Evolutionary conservation across 129 eudicot species (phyloP), one percentile per base, ranked within the genome.

Genomic region (Sambucus nigra): DNA sequence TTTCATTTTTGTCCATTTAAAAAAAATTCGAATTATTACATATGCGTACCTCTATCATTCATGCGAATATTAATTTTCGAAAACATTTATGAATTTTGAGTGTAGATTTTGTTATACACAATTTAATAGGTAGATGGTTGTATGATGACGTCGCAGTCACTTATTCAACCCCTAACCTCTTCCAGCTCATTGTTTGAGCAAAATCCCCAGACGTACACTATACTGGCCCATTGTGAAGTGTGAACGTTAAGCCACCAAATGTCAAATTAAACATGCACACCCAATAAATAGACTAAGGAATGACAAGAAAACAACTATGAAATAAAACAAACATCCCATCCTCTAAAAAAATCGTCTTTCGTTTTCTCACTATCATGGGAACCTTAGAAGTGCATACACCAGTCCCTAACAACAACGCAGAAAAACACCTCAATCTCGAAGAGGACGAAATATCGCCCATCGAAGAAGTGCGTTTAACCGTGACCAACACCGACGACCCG

Each of bases 401-500:
- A 5, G 25, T 53, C 29, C 18, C 66, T n/a, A 28, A 74, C 57
- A n/a, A 6, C 49, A 25, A 32, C 61, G 21, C 9, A 2, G 55
- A 35, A 49, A 53, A 50, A 27, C n/a, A 20, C 16, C 48, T 42
- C 19, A 42, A 42, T 1, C 2, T 13, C 39, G 73, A 73, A 0
- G 84, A 63, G 0, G 82, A 78, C 5, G 92, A 84, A 0, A 51
- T 71, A 40, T 88, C 97, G 18, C 94, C 97, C 5, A 73, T 88
- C 7, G 97, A 88, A 69, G 76, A 88, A 60, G 97, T 88, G 65
- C 78, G 92, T 12, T 61, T 88, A 50, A 88, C 97, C 1, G 97
- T 88, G 15, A 31, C 74, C 22, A 88, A 80, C 80, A 57, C 80
- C 55, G 97, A 88, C 64, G 97, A 88, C 76, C 94, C 94, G 33